Conservation (phyloP, 176 grass and related monocot genomes). For the Avena insularis region DNA sequence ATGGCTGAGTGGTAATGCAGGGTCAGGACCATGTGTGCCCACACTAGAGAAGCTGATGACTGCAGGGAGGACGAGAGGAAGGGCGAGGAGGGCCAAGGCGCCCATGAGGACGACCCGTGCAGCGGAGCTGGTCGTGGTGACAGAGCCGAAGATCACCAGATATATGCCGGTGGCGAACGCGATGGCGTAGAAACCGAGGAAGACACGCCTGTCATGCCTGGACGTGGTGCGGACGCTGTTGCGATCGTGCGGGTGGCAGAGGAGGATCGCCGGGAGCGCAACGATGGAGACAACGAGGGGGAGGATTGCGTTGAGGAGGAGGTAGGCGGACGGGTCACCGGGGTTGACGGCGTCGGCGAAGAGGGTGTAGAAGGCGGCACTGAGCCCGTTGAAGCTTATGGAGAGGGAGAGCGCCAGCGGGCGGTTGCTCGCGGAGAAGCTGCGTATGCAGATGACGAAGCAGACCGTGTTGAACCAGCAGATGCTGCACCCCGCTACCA, state of each 20-base stretch:
- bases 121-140: conserved; percentile 44
- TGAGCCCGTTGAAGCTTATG: conserved; percentile 92
- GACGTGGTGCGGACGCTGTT: conserved; percentile 42
- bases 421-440: conserved; percentile 65
- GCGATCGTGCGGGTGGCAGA: conserved; percentile 46
- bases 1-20: conserved; percentile 7
- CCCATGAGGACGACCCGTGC: conserved; percentile 64
- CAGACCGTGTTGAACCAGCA: conserved; percentile 99
- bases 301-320: conserved; percentile 77
- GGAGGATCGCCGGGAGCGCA: conserved; percentile 68
- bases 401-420: conserved; percentile 86
- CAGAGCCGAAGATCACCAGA: conserved; percentile 68
- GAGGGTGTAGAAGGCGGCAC: conserved; percentile 81
- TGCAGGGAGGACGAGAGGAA: conserved; percentile 69
- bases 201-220: conserved; percentile 54
- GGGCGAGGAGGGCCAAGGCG: conserved; percentile 67
- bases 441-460: conserved; percentile 86
- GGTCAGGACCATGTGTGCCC: conserved; percentile 37
- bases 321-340: conserved; percentile 63
- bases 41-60: conserved; percentile 41
- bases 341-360: conserved; percentile 56
- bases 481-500: conserved; percentile 89
- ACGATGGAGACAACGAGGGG: conserved; percentile 57
- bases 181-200: conserved; percentile 73
- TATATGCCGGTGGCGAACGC: conserved; percentile 83